Evolutionary conservation across 2,329 filamentous ascomycete genomes (phyloP).

Genomic region (Phoma herbarum): DNA sequence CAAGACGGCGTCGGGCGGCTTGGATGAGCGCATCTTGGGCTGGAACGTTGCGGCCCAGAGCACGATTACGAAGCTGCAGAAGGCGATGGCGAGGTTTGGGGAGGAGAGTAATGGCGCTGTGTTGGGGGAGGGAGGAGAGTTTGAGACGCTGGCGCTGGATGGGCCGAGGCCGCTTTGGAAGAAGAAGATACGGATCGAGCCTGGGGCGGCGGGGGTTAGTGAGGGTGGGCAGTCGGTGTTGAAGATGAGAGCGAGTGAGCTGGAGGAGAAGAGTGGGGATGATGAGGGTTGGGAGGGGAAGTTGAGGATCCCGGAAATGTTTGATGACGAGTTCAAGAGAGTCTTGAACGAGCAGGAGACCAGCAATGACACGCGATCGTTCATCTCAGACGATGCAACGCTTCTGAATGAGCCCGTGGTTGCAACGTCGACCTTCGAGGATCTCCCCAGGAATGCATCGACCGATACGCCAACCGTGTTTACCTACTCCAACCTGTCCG

Average conservation of each 20-base stretch:
- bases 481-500: constrained; percentile 54
- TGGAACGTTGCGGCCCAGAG: constrained; percentile 71
- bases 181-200: constrained; percentile 70
- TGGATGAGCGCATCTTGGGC: constrained; percentile 85
- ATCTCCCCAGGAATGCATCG: constrained; percentile 26
- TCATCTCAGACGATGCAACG: constrained; percentile 16
- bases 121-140: constrained; percentile 93
- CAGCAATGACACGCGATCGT: constrained; percentile 12
- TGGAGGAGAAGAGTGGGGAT: constrained; percentile 58
- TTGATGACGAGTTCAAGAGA: constrained; percentile 69
- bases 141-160: constrained; percentile 88
- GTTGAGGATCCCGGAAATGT: constrained; percentile 68
- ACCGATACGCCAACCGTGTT: constrained; percentile 54
- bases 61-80: constrained; percentile 59
- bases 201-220: constrained; percentile 65
- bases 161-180: constrained; percentile 79
- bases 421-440: constrained; percentile 10
- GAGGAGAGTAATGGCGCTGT: constrained; percentile 71
- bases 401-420: constrained; percentile 7
- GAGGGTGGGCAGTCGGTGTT: constrained; percentile 83
- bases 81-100: constrained; percentile 73
- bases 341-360: constrained; percentile 40
- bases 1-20: constrained; percentile 90
- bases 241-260: constrained; percentile 65
- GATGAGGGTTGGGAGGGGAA: constrained; percentile 29